Percentiles rank a stretch among this genome's conserved stretches.
Conservation (phyloP, 345 rosid genomes). For the Linum lewisii region DNA sequence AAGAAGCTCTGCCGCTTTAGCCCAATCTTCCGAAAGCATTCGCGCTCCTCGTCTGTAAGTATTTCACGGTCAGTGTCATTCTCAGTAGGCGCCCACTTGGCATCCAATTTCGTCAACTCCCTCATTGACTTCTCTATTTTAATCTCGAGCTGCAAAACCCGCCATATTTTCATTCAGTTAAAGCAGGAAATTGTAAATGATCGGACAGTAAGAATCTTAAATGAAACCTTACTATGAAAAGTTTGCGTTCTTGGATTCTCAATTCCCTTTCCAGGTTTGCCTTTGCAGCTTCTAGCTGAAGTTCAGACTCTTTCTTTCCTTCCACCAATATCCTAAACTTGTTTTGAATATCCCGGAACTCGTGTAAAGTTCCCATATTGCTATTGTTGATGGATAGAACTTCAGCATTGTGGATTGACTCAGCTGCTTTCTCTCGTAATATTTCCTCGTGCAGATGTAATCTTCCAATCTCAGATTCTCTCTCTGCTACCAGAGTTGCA, state of each 20-base stretch:
- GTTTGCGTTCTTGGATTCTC: constrained; percentile 53
- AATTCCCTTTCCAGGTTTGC: constrained; percentile 45
- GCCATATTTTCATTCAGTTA: not conserved
- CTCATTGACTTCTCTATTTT: constrained; percentile 48
- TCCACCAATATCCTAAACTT: constrained; percentile 29
- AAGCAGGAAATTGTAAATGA: constrained; percentile 11
- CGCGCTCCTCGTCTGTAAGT: constrained; percentile 70
- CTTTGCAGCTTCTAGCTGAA: constrained; percentile 41
- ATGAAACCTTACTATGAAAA: constrained; percentile 46
- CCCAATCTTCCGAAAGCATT: constrained; percentile 59
- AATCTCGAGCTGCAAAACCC: constrained; percentile 42
- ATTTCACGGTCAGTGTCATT: constrained; percentile 49
- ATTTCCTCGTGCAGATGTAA: constrained; percentile 59
- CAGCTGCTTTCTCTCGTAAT: constrained; percentile 40
- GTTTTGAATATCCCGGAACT: constrained; percentile 44
- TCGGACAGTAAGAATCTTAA: constrained; percentile 4
- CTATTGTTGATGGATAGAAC: constrained; percentile 29
- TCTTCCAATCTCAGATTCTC: constrained; percentile 50
- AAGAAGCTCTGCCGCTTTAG: constrained; percentile 53
- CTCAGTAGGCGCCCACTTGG: constrained; percentile 39
- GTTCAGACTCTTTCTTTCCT: constrained; percentile 27
- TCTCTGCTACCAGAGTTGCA: constrained; percentile 40
- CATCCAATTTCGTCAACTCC: constrained; percentile 43
- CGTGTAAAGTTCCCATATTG: constrained; percentile 54
- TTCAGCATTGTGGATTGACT: constrained; percentile 25